phyloP scores from a whole-genome alignment of 441 rosid genomes.

The Gossypium gossypioides region DNA sequence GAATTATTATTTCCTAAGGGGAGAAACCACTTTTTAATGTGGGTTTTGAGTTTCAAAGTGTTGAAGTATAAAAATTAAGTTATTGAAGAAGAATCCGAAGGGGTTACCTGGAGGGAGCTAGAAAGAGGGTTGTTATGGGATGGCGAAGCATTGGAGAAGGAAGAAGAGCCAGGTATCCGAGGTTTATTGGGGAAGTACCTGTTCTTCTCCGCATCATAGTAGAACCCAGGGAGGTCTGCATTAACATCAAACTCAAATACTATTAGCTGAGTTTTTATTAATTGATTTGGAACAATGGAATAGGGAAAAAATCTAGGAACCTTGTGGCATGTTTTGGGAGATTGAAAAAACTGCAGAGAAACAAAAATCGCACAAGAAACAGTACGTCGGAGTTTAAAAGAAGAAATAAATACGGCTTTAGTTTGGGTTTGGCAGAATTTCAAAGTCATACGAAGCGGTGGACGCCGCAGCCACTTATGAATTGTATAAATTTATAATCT shows the following conservation, averaged over 20 bases:
- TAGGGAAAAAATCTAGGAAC: not conserved
- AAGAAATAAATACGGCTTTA: not conserved
- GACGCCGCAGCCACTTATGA: not conserved
- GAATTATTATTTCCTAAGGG: too few relatives aligned
- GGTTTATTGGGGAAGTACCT: conserved; percentile 52
- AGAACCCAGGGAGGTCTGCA: conserved; percentile 50
- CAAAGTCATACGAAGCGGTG: not conserved
- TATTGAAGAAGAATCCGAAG: not conserved
- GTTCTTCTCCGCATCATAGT: conserved; percentile 54
- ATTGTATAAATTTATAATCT: not conserved
- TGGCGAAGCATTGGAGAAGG: conserved; percentile 9
- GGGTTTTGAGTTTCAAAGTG: too few relatives aligned
- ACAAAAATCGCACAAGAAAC: not conserved
- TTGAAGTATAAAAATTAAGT: too few relatives aligned
- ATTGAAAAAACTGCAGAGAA: not conserved
- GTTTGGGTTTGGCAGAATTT: not conserved
- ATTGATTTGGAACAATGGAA: not conserved
- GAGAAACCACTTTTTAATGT: too few relatives aligned
- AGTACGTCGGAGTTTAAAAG: not conserved
- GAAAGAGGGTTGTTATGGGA: conserved; percentile 9
- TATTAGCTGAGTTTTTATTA: not conserved
- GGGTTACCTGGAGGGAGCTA: conserved; percentile 15
- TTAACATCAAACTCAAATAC: not conserved
- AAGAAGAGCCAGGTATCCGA: conserved; percentile 43
- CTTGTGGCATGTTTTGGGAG: conserved; percentile 9